A percentile compares a stretch with the other conserved stretches of the same genome.
Conservation (phyloP, 2,329 filamentous ascomycete genomes). For the Colletotrichum destructivum region DNA sequence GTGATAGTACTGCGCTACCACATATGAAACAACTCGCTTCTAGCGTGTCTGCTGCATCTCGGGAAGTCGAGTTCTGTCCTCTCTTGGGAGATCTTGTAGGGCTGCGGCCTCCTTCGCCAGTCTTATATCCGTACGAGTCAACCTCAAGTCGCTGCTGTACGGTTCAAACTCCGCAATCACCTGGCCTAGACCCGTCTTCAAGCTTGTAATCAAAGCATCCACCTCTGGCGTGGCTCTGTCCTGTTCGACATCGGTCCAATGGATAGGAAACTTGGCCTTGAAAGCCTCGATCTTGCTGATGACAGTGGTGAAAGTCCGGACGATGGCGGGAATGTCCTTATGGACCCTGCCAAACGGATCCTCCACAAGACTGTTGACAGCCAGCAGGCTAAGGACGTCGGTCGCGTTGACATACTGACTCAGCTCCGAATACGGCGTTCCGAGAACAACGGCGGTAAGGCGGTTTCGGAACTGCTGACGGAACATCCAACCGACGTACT, state of each 20-base stretch:
- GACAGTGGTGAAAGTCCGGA: constrained; percentile 79
- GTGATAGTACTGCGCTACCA: neutral
- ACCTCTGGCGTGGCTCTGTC: constrained; percentile 74
- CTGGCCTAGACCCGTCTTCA: constrained; percentile 76
- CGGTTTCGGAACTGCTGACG: constrained; percentile 77
- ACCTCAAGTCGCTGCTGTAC: constrained; percentile 79
- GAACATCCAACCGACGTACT: constrained; percentile 77
- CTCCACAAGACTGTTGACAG: constrained; percentile 82
- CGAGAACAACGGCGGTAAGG: constrained; percentile 78
- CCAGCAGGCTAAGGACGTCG: constrained; percentile 78
- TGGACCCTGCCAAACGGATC: constrained; percentile 92
- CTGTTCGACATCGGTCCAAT: constrained; percentile 85
- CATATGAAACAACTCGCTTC: constrained; percentile 10
- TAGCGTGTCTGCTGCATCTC: constrained; percentile 51
- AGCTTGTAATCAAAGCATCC: constrained; percentile 75
- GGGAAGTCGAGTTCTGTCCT: constrained; percentile 34
- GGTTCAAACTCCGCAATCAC: constrained; percentile 81
- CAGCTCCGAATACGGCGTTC: constrained; percentile 79
- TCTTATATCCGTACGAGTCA: constrained; percentile 80
- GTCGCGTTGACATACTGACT: constrained; percentile 80
- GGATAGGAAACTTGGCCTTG: constrained; percentile 69
- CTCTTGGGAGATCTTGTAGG: constrained; percentile 44
- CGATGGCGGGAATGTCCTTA: constrained; percentile 80
- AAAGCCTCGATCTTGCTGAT: constrained; percentile 81
- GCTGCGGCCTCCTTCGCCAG: constrained; percentile 78